phyloP scores from a whole-genome alignment of 2,329 filamentous ascomycete genomes.

The Lomentospora prolificans region DNA sequence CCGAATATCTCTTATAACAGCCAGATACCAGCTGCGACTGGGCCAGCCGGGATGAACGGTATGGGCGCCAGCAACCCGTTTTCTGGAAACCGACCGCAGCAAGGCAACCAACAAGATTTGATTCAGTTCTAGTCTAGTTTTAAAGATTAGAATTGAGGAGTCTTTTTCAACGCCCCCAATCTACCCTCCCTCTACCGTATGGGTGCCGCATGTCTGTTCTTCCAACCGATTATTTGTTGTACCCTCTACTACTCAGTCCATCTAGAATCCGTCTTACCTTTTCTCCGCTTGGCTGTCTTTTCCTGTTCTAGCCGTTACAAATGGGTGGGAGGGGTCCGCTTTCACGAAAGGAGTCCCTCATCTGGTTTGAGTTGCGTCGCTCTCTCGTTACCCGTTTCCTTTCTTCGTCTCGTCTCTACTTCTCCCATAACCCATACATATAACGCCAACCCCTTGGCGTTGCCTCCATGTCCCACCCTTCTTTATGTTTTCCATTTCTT shows the following conservation, averaged over 20 bases:
- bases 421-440: not conserved
- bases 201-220: too few species aligned
- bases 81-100: slow-evolving; percentile 39
- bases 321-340: slow-evolving; percentile 5
- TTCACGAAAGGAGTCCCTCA: not conserved
- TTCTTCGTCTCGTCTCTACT: not conserved
- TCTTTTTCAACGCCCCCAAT: too few species aligned
- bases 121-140: slow-evolving; percentile 47
- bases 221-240: too few species aligned
- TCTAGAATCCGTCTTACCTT: too few species aligned
- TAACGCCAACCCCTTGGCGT: not conserved
- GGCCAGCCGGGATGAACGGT: slow-evolving; percentile 46
- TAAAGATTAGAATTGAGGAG: not conserved
- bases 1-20: slow-evolving; percentile 46
- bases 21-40: slow-evolving; percentile 45
- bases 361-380: slow-evolving; percentile 13
- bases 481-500: not conserved
- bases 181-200: too few species aligned
- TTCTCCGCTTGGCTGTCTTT: slow-evolving; percentile 9
- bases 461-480: not conserved
- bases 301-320: slow-evolving; percentile 10
- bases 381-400: slow-evolving; percentile 11
- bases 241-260: too few species aligned
- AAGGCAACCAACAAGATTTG: slow-evolving; percentile 44
- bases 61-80: slow-evolving; percentile 41